These are phyloP conservation scores for Vinca major DNA, from an alignment of 305 asterid species.

Conservation along the genomic window DNA sequence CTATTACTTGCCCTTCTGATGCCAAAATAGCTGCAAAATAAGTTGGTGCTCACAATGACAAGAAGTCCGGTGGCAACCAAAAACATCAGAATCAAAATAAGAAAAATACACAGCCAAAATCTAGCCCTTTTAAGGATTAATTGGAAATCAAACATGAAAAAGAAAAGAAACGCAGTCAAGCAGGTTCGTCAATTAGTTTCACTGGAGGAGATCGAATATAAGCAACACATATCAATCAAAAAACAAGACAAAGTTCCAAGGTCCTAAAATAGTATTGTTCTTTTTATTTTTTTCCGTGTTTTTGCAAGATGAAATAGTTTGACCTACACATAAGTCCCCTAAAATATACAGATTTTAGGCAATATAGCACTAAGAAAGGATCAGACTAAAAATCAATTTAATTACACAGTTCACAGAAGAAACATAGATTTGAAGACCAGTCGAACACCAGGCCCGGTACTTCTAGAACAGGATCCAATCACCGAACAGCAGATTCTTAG, in stretches of 20 bases:
- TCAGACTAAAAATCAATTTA: conserved; percentile 15
- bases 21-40: no score
- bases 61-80: neutral
- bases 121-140: neutral
- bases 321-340: conserved; percentile 6
- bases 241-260: conserved; percentile 1
- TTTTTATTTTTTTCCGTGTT: no score
- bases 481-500: conserved; percentile 18
- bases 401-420: conserved; percentile 22
- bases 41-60: no score
- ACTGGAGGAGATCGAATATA: neutral
- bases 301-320: conserved; percentile 5
- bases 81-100: neutral
- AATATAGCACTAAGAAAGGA: conserved; percentile 16
- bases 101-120: neutral
- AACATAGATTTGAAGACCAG: conserved; percentile 19
- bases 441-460: conserved; percentile 19
- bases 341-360: conserved; percentile 30
- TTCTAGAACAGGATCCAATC: conserved; percentile 12
- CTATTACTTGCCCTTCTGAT: no score
- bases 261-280: conserved; percentile 5
- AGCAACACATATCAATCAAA: neutral
- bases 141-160: no score
- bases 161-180: neutral
- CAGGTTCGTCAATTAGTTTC: neutral